Conservation (phyloP, 176 grass and related monocot genomes). For the Eragrostis nindensis region DNA sequence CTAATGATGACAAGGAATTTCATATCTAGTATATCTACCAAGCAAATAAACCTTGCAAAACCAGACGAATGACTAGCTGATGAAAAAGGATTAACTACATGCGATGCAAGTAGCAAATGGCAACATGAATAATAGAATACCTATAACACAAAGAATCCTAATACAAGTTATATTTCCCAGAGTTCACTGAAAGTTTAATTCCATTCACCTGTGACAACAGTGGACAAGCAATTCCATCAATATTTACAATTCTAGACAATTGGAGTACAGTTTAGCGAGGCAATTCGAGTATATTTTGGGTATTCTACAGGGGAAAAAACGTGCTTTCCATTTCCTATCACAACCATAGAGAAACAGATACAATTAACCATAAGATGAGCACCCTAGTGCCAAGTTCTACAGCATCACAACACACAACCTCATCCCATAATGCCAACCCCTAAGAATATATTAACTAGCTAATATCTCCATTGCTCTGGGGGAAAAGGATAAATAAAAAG, state of each 20-base stretch:
- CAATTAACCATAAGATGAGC: not conserved
- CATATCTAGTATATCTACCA: not conserved
- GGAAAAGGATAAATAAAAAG: too few species aligned
- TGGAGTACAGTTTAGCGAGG: not conserved
- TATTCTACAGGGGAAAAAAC: not conserved
- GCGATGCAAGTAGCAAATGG: not conserved
- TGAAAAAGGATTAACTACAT: not conserved
- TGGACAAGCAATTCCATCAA: not conserved
- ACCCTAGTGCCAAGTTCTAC: not conserved
- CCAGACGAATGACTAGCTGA: not conserved
- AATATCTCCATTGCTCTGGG: too few species aligned
- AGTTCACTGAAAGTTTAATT: not conserved
- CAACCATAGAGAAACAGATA: not conserved
- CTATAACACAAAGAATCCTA: not conserved
- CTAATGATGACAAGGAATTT: conserved; percentile 14
- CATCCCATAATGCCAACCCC: too few species aligned
- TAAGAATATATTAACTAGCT: too few species aligned
- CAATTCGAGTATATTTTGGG: not conserved
- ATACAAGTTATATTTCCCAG: not conserved
- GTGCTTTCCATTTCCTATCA: not conserved
- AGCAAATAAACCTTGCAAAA: conserved; percentile 1
- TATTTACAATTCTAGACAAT: not conserved
- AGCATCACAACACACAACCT: not conserved
- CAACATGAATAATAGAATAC: not conserved
- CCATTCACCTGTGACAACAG: not conserved